Conservation (phyloP, 352 stramenopile genomes). For the Stephanocyclus meneghinianus region DNA sequence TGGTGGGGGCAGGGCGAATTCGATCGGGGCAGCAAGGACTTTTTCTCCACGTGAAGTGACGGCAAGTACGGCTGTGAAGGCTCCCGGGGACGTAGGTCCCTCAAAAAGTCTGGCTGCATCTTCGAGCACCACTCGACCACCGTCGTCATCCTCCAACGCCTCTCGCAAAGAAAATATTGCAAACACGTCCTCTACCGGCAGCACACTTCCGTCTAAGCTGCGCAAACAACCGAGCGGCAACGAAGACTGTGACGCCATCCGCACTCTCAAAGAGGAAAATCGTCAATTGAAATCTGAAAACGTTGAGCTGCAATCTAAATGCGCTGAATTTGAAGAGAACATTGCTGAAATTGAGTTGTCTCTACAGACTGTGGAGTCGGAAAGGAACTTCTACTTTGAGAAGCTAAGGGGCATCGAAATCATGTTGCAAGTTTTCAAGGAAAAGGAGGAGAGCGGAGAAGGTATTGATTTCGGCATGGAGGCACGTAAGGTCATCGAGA, state of each 20-base stretch:
- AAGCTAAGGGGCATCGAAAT: slow-evolving; percentile 98
- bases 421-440: slow-evolving; percentile 86
- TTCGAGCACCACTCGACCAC: not conserved
- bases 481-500: slow-evolving; percentile 52
- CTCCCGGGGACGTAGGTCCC: not conserved
- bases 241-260: slow-evolving; percentile 2
- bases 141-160: not conserved
- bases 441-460: slow-evolving; percentile 52
- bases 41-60: not conserved
- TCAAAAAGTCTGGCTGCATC: not conserved
- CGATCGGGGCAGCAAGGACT: not conserved
- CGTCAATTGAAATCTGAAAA: slow-evolving; percentile 37
- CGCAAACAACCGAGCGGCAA: not conserved
- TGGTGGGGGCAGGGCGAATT: not conserved
- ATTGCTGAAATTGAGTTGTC: slow-evolving; percentile 73
- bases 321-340: slow-evolving; percentile 59
- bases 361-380: slow-evolving; percentile 89
- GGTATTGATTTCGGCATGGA: slow-evolving; percentile 4
- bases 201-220: not conserved
- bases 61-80: not conserved
- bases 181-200: not conserved
- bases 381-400: slow-evolving; percentile 99
- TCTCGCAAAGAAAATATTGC: slow-evolving; percentile 35
- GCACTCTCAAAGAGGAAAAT: slow-evolving; percentile 36
- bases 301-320: slow-evolving; percentile 45